Conservation (phyloP, 2,329 filamentous ascomycete species). For the Niveomyces coronatus region DNA sequence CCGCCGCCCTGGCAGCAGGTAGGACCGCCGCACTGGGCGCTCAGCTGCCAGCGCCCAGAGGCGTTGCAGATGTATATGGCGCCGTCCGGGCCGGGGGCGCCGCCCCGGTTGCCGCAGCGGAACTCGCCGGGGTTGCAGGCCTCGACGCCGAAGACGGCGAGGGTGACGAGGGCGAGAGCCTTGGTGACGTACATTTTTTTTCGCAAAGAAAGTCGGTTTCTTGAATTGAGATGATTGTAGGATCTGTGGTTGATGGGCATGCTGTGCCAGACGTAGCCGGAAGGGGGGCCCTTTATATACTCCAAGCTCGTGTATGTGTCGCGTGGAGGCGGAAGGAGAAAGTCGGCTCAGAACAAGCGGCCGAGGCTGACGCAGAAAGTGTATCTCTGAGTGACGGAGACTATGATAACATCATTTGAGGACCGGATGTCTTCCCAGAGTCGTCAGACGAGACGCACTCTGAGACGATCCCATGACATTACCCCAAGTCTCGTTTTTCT, state of each 20-base stretch:
- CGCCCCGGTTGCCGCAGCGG: background rate
- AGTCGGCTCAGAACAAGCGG: too few relatives aligned
- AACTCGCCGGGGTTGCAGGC: background rate
- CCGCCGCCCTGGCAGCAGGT: conserved; percentile 5
- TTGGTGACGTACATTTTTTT: conserved; percentile 9
- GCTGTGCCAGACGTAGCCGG: too few relatives aligned
- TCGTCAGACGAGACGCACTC: too few relatives aligned
- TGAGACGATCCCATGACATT: too few relatives aligned
- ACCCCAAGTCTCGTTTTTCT: too few relatives aligned
- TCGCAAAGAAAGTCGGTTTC: background rate
- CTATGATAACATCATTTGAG: too few relatives aligned
- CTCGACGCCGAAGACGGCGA: conserved; percentile 4
- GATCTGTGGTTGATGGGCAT: background rate
- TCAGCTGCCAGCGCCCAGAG: conserved; percentile 1
- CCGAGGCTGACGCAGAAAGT: too few relatives aligned
- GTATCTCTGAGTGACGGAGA: too few relatives aligned
- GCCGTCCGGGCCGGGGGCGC: conserved; percentile 3
- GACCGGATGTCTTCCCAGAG: too few relatives aligned
- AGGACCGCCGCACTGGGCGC: background rate
- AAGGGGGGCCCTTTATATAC: too few relatives aligned
- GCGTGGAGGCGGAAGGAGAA: too few relatives aligned
- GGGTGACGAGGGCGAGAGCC: conserved; percentile 5
- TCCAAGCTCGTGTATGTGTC: too few relatives aligned
- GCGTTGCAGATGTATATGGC: conserved; percentile 1
- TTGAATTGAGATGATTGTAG: background rate